phyloP scores from a whole-genome alignment of 768 basidiomycete genomes.

The Sarcodon sp. region DNA sequence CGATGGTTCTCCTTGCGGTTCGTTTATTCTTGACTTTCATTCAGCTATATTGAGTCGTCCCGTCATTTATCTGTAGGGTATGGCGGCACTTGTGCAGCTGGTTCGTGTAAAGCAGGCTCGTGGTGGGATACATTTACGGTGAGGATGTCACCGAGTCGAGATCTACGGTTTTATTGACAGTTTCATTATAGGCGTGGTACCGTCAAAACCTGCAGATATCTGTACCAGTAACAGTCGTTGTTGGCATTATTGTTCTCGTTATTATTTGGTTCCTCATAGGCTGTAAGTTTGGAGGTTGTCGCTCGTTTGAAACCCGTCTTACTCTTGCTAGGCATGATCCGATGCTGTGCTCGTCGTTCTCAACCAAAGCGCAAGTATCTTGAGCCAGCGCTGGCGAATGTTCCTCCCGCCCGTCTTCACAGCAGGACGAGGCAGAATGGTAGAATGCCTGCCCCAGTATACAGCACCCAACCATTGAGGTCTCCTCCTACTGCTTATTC shows the following conservation, averaged over 20 bases:
- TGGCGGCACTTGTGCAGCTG: conserved; percentile 54
- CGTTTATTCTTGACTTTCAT: conserved; percentile 13
- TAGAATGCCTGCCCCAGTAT: no score
- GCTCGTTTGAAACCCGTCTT: no score
- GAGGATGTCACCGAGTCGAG: conserved; percentile 4
- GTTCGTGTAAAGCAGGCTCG: conserved; percentile 48
- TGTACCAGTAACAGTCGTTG: conserved; percentile 69
- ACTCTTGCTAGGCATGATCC: no score
- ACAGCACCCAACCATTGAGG: no score
- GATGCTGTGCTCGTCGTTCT: no score
- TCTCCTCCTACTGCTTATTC: no score
- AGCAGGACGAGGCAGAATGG: no score
- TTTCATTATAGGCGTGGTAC: conserved; percentile 51
- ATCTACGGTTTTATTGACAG: conserved; percentile 3
- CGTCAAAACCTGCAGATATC: conserved; percentile 64
- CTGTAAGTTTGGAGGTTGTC: no score
- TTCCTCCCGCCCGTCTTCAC: no score
- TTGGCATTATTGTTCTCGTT: conserved; percentile 45
- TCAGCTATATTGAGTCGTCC: conserved; percentile 6
- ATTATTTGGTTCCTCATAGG: conserved; percentile 19
- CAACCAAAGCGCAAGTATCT: no score
- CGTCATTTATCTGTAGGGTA: conserved; percentile 30
- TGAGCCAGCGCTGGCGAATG: no score
- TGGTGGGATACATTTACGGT: conserved; percentile 53
- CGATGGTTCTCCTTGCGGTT: conserved; percentile 79